These are phyloP conservation scores for Trichoderma breve DNA, from an alignment of 2,329 filamentous ascomycete species.

Conservation along the genomic window DNA sequence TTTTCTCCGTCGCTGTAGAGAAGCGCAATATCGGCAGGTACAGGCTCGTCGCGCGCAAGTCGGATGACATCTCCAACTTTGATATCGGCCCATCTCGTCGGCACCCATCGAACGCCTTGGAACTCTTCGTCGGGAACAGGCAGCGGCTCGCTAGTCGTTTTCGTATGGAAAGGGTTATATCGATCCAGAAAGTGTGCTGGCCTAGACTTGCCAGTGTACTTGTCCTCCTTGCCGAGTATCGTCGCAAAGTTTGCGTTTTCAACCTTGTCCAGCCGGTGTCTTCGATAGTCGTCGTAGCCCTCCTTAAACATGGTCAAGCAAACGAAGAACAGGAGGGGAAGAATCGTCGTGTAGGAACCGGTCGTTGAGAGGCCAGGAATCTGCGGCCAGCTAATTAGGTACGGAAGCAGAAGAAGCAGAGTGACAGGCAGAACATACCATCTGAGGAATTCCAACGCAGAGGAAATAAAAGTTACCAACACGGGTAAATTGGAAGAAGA, in stretches of 20 bases:
- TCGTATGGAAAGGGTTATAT: slow-evolving; percentile 36
- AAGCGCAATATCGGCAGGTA: slow-evolving; percentile 80
- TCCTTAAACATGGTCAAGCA: slow-evolving; percentile 80
- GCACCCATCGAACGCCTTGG: slow-evolving; percentile 52
- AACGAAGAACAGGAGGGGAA: slow-evolving; percentile 74
- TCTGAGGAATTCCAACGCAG: slow-evolving; percentile 78
- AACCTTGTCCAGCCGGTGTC: slow-evolving; percentile 76
- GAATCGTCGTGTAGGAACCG: slow-evolving; percentile 70
- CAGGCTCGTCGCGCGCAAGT: slow-evolving; percentile 66
- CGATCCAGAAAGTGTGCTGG: slow-evolving; percentile 26
- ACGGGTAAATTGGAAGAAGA: slow-evolving; percentile 83
- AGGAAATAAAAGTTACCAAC: slow-evolving; percentile 87
- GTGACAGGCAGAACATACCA: slow-evolving; percentile 36
- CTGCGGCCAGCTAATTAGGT: slow-evolving; percentile 46
- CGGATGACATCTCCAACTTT: slow-evolving; percentile 50
- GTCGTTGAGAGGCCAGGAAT: slow-evolving; percentile 73
- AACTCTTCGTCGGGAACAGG: slow-evolving; percentile 58
- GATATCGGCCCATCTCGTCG: slow-evolving; percentile 45
- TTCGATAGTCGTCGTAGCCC: slow-evolving; percentile 79
- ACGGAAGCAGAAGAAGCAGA: neutral
- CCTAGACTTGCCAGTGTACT: slow-evolving; percentile 31
- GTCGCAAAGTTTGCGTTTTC: slow-evolving; percentile 64
- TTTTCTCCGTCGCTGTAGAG: slow-evolving; percentile 76
- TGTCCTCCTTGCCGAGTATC: slow-evolving; percentile 42
- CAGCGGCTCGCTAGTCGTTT: slow-evolving; percentile 30